These are phyloP conservation scores for Hericium alpestre DNA, from an alignment of 768 basidiomycete species.

Conservation along the genomic window DNA sequence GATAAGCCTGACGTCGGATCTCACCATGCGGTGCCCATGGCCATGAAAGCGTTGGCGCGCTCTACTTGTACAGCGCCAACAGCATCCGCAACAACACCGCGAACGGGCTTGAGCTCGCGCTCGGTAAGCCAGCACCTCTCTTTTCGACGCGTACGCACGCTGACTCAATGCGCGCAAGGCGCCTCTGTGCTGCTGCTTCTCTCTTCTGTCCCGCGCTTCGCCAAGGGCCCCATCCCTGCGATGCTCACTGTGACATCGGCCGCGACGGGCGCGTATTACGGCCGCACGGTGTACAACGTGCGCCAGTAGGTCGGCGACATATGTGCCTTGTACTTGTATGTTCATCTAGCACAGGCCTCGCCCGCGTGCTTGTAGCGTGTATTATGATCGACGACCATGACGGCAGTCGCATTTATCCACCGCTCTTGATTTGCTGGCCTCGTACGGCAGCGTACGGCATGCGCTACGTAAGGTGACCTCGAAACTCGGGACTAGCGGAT, in stretches of 20 bases:
- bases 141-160: background rate
- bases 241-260: constrained; percentile 50
- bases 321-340: background rate
- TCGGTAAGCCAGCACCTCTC: constrained; percentile 34
- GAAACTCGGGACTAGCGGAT: too few species aligned
- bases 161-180: constrained; percentile 27
- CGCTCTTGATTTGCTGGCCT: too few species aligned
- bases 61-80: constrained; percentile 74
- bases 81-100: constrained; percentile 60
- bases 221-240: constrained; percentile 62
- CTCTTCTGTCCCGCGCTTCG: constrained; percentile 58
- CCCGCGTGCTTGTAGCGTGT: background rate
- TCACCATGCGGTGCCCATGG: background rate
- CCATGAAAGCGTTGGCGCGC: constrained; percentile 51
- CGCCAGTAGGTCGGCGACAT: background rate
- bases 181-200: constrained; percentile 63
- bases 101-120: constrained; percentile 69
- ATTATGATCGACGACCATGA: background rate
- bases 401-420: too few species aligned
- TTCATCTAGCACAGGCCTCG: background rate
- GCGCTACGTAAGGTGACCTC: too few species aligned
- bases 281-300: constrained; percentile 16
- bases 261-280: constrained; percentile 54
- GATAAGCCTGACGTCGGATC: background rate
- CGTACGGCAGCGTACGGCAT: too few species aligned